Evolutionary conservation across 345 rosid genomes (phyloP), one percentile per base, ranked within the genome.

Genomic region (Brassica incana): DNA sequence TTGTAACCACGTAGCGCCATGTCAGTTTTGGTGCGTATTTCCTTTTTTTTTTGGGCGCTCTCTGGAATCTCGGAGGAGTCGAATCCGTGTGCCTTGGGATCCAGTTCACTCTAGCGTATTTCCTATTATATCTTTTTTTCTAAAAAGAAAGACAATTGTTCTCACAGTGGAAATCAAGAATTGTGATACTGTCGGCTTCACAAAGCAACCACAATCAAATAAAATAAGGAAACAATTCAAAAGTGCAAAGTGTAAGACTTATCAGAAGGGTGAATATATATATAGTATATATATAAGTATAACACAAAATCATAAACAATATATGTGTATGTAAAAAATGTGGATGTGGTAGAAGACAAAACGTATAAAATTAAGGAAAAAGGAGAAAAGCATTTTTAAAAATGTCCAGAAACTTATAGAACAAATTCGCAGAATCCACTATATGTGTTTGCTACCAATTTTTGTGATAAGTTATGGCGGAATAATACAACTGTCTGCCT

Each of bases 111-210:
- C 18, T 16, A 16, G 75, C 45, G 43, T 67, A 40, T 67, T 84
- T 23, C 75, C 23, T 54, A 25, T n/a, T 15, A 65, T 62, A 32
- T 15, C 77, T 77, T 63, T 40, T 35, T 45, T 54, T 66, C 56
- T 67, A 71, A 43, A 38, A 80, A 70, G 62, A 75, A 60, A 74
- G 78, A 62, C 40, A 69, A 60, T 84, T 80, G 88, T 66, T 77
- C 74, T 73, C 59, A 36, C 76, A 84, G 86, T 90, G 88, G 85
- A 75, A 40, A 56, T 88, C 81, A 84, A 38, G 66, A 80, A 86
- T 85, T 29, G 75, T 63, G 76, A 63, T 74, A 1, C 71, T 80
- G 79, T 80, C 83, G 76, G 79, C 65, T 48, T 16, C 66, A 63
- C 20, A 74, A 60, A 58, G 69, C 50, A 69, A 61, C 78, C 74